phyloP scores from a whole-genome alignment of 805 yeast species.

The Ogataea allantospora region DNA sequence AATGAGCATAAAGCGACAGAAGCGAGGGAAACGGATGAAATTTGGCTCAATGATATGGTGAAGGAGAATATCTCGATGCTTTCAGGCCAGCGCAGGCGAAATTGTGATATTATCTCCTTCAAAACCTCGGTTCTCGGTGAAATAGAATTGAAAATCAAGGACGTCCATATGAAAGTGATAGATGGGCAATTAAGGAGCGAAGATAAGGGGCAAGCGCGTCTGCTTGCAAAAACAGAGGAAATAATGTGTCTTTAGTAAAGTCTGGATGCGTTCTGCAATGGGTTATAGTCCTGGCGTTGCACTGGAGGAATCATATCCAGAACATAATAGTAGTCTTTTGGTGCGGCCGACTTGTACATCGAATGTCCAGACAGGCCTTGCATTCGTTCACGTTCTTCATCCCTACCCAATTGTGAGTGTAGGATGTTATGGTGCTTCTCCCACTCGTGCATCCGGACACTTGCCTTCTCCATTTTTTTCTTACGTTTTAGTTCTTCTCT shows the following conservation, averaged over 20 bases:
- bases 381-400: slow-evolving; percentile 6
- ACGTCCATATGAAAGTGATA: slow-evolving; percentile 10
- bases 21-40: slow-evolving; percentile 7
- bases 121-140: slow-evolving; percentile 47
- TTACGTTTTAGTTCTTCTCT: slow-evolving; percentile 41
- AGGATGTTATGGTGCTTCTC: slow-evolving; percentile 8
- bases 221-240: slow-evolving; percentile 20
- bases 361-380: neutral
- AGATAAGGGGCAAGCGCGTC: slow-evolving; percentile 9
- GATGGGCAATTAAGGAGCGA: slow-evolving; percentile 15
- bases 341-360: slow-evolving; percentile 2
- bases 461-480: slow-evolving; percentile 23
- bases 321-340: slow-evolving; percentile 13
- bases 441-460: slow-evolving; percentile 16
- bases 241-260: slow-evolving; percentile 7
- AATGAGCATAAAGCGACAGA: slow-evolving; percentile 5
- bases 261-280: slow-evolving; percentile 6
- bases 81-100: neutral
- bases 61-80: slow-evolving; percentile 17
- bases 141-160: slow-evolving; percentile 12
- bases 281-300: slow-evolving; percentile 12
- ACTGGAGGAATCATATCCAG: slow-evolving; percentile 16
- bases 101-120: slow-evolving; percentile 8
- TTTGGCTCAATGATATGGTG: slow-evolving; percentile 22
- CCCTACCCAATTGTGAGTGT: slow-evolving; percentile 5